Base-by-base conservation (phyloP, 2,329 filamentous ascomycete species). In the Parascedosporium putredinis region DNA sequence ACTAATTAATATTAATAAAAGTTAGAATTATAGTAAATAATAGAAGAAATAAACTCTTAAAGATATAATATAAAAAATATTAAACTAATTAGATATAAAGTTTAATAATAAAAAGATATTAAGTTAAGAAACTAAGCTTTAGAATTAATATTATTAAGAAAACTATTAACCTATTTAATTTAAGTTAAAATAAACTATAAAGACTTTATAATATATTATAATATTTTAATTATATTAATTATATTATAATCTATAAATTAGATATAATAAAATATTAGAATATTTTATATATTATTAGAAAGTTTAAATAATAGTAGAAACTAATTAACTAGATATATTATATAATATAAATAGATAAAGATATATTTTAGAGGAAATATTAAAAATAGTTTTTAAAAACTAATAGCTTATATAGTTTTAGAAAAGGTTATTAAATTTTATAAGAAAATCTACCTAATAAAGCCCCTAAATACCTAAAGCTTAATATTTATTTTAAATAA, bases 101-200 rank as follows among this genome's bases (percentile, higher is more conserved):
- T 49, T 3, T 44, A 42, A 23, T 43, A 27, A 18, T n/a, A n/a
- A n/a, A n/a, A n/a, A n/a, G n/a, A n/a, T n/a, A n/a, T n/a, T n/a
- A 44, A 42, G 22, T 44, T 33, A n/a, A 50, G 42, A 25, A 44
- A 29, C 24, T 12, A 43, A 27, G n/a, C 18, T 31, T 25, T 7
- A 40, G 43, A 50, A 38, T 27, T 50, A 46, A 47, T 52, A n/a
- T 42, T 45, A 44, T 51, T 31, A 50, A 45, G 14, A 46, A 20
- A 27, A 10, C 34, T 12, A 31, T 27, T 33, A 47, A 52, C 23
- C 23, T 29, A 42, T 40, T 42, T 16, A 40, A 22, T 5, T 45
- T 40, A 47, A 51, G 8, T 42, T 42, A 42, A 12, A 12, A 3
- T 10, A 42, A 42, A 12, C 10, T 10, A 16, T 12, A 16, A 47